Evolutionary conservation across 495 filamentous ascomycete genomes (phyloP).

Genomic region (Penicillium lagena): DNA sequence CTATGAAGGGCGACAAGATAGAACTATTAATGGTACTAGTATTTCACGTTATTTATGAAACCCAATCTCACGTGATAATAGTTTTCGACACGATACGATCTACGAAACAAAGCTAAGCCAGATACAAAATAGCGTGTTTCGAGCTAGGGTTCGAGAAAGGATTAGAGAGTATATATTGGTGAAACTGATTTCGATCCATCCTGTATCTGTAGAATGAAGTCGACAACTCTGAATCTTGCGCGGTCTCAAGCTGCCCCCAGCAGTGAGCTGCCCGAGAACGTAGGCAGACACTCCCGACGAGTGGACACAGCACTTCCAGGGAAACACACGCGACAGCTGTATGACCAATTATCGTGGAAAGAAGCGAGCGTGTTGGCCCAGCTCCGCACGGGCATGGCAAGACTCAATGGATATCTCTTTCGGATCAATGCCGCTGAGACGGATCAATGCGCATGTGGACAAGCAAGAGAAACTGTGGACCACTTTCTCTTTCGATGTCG

Average conservation of each 20-base stretch:
- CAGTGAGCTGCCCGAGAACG: constrained; percentile 4
- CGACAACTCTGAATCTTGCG: not conserved
- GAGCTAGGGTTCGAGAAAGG: too few species aligned
- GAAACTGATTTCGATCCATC: too few species aligned
- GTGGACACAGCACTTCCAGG: constrained; percentile 21
- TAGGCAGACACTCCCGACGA: constrained; percentile 15
- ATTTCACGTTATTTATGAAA: too few species aligned
- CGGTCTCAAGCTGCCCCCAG: constrained; percentile 3
- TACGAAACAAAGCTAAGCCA: too few species aligned
- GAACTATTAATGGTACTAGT: too few species aligned
- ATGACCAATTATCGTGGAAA: constrained; percentile 21
- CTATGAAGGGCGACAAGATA: too few species aligned
- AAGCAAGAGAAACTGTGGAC: constrained; percentile 25
- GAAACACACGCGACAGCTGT: constrained; percentile 19
- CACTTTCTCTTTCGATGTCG: constrained; percentile 31
- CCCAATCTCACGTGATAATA: too few species aligned
- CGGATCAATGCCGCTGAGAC: too few species aligned
- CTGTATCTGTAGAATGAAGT: not conserved
- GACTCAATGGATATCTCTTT: constrained; percentile 22
- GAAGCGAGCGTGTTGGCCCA: constrained; percentile 26
- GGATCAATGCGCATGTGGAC: not conserved
- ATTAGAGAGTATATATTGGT: too few species aligned
- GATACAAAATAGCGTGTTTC: too few species aligned
- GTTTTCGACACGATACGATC: too few species aligned
- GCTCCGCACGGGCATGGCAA: constrained; percentile 27